These are phyloP conservation scores for Puccinia novopanici DNA, from an alignment of 1,284 basidiomycete species.

Conservation along the genomic window DNA sequence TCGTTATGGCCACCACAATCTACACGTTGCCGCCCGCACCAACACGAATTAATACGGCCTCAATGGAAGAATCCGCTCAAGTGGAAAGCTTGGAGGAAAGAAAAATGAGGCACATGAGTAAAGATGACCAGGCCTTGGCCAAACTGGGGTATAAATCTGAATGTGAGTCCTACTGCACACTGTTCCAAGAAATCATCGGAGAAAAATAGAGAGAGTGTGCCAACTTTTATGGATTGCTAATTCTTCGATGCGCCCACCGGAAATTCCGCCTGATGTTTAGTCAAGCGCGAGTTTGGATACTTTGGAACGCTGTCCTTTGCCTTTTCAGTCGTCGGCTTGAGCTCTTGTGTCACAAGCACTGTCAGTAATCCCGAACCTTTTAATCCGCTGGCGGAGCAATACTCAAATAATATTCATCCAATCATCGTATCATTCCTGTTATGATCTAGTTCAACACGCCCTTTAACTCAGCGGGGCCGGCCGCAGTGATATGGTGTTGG, in stretches of 20 bases:
- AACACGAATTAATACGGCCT: not conserved
- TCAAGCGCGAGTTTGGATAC: conserved; percentile 37
- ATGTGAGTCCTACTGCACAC: conserved; percentile 25
- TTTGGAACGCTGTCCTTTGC: conserved; percentile 36
- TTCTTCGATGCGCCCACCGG: not conserved
- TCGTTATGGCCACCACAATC: not conserved
- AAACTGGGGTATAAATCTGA: conserved; percentile 43
- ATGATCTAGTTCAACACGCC: conserved; percentile 70
- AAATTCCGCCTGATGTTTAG: not conserved
- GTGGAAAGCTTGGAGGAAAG: conserved; percentile 10
- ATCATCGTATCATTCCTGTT: not conserved
- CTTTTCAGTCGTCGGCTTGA: conserved; percentile 33
- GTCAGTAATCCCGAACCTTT: conserved; percentile 8
- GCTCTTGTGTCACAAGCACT: conserved; percentile 36
- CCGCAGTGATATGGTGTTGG: conserved; percentile 63
- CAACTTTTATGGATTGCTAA: not conserved
- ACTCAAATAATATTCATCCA: not conserved
- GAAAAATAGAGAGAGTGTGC: too few relatives aligned
- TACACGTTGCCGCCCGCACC: not conserved
- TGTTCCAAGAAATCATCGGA: not conserved
- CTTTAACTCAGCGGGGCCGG: conserved; percentile 71
- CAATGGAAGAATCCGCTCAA: not conserved
- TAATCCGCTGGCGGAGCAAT: too few relatives aligned
- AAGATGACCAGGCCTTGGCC: conserved; percentile 31
- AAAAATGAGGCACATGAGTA: conserved; percentile 28